phyloP scores from a whole-genome alignment of 257 asterid species.

The Primulina tabacum region DNA sequence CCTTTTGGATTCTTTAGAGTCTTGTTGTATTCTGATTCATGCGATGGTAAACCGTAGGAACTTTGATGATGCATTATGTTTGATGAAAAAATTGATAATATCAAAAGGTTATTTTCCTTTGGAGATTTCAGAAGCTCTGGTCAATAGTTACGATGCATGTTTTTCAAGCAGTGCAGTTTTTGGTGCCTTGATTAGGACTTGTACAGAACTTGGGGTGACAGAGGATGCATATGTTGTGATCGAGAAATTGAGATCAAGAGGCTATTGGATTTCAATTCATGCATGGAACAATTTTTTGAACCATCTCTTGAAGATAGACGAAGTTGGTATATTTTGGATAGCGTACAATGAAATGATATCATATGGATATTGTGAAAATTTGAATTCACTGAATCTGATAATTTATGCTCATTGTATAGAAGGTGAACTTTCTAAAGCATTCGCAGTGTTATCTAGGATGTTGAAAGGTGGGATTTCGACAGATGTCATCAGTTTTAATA shows the following conservation, averaged over 20 bases:
- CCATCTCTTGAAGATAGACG: conserved; percentile 60
- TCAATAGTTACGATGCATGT: conserved; percentile 25
- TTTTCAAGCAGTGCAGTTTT: conserved; percentile 33
- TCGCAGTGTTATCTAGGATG: conserved; percentile 46
- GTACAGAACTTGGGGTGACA: conserved; percentile 61
- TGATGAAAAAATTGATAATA: conserved; percentile 61
- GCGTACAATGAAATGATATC: conserved; percentile 60
- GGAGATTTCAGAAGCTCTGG: conserved; percentile 48
- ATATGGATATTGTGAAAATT: conserved; percentile 56
- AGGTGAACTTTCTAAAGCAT: conserved; percentile 50
- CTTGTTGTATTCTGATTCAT: conserved; percentile 53
- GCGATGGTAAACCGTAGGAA: conserved; percentile 50
- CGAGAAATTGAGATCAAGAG: conserved; percentile 36
- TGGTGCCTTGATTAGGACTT: conserved; percentile 69
- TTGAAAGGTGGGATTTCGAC: not conserved
- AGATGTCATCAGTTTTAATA: not conserved
- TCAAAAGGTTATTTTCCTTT: conserved; percentile 53
- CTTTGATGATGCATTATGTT: conserved; percentile 56
- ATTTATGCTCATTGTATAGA: conserved; percentile 66
- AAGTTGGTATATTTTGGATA: conserved; percentile 53
- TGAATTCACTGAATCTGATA: conserved; percentile 62
- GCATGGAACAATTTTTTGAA: conserved; percentile 80
- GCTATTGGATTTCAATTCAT: conserved; percentile 51
- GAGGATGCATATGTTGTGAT: conserved; percentile 63
- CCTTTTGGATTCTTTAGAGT: conserved; percentile 42